Evolutionary conservation across 768 basidiomycete genomes (phyloP).

Genomic region (Omphalotus guepiniiformis): DNA sequence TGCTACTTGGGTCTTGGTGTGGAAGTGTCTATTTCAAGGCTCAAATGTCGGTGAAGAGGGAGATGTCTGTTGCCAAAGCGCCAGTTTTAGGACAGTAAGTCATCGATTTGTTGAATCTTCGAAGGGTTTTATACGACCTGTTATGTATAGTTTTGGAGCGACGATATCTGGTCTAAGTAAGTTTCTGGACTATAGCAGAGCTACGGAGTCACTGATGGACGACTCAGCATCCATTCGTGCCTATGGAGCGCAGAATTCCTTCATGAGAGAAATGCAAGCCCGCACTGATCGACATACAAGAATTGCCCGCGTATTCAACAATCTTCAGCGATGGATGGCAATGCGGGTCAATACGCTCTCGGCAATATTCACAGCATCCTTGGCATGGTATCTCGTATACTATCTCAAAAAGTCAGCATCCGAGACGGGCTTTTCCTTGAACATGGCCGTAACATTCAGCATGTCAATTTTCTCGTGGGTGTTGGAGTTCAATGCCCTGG

Average conservation of each 20-base stretch:
- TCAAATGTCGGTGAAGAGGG: constrained; percentile 44
- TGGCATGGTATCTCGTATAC: constrained; percentile 38
- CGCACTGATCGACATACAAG: constrained; percentile 36
- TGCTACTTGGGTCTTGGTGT: constrained; percentile 38
- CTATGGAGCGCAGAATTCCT: constrained; percentile 37
- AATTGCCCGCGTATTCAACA: constrained; percentile 29
- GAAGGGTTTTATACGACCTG: constrained; percentile 6
- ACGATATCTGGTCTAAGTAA: constrained; percentile 40
- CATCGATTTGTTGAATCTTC: constrained; percentile 18
- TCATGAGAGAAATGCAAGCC: constrained; percentile 25
- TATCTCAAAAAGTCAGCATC: constrained; percentile 21
- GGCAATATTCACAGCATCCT: constrained; percentile 33
- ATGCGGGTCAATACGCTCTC: constrained; percentile 41
- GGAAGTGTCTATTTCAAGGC: constrained; percentile 43
- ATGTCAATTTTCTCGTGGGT: constrained; percentile 17
- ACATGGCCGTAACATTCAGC: constrained; percentile 25
- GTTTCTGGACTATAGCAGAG: constrained; percentile 29
- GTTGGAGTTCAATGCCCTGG: constrained; percentile 18
- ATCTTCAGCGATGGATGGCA: constrained; percentile 24
- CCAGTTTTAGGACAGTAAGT: constrained; percentile 23
- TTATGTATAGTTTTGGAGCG: constrained; percentile 31
- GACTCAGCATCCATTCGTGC: constrained; percentile 35
- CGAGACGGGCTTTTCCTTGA: constrained; percentile 31
- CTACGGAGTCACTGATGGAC: constrained; percentile 18
- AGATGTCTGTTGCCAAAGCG: constrained; percentile 9